Base-by-base conservation (phyloP, 2,329 filamentous ascomycete species). In the Diaporthe capsici region DNA sequence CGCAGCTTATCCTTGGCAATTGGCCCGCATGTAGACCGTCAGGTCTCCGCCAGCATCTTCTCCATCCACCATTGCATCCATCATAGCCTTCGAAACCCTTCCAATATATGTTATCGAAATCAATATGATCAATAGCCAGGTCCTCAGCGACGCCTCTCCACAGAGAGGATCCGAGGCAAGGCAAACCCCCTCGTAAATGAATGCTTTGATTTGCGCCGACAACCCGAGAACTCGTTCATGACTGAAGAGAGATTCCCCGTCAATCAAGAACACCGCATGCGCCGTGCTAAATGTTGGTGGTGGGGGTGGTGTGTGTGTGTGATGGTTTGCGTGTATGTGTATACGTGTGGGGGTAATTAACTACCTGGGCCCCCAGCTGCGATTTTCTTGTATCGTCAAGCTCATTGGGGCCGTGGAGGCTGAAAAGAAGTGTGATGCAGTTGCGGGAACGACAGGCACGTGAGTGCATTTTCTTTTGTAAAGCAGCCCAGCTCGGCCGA, bases 381-480 rank as follows among this genome's bases (percentile, higher is more conserved):
- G 12, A 53, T n/a, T 17, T 3, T 39, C 31, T 25, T 20, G 15
- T 55, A 10, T 55, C 65, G 17, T 55, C 65, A 10, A 55, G 65
- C 34, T 55, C 17, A 9, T 39, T 10, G 49, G n/a, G 34, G 65
- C 49, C 3, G 37, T n/a, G 13, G 22, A 9, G 65, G n/a, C n/a
- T 42, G 15, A 17, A 51, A 31, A 31, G 15, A 34, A 44, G 47
- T 25, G 3, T 42, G 58, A 31, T 65, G 49, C 71, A 65, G 49
- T 34, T 61, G 49, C 61, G 34, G 58, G 25, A 65, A 55, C 31
- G 58, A 53, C 47, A 73, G 61, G 71, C 71, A 73, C 71, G 47
- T 73, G 71, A 57, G 71, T 65, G 71, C 71, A 57, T 65, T 44
- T 20, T 73, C 58, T 53, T 37, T 42, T 60, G 55, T 22, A 22